Percentiles rank a stretch among this genome's conserved stretches.
Evolutionary conservation across 805 yeast species (phyloP).

Genomic region (Zygosaccharomyces siamensis): DNA sequence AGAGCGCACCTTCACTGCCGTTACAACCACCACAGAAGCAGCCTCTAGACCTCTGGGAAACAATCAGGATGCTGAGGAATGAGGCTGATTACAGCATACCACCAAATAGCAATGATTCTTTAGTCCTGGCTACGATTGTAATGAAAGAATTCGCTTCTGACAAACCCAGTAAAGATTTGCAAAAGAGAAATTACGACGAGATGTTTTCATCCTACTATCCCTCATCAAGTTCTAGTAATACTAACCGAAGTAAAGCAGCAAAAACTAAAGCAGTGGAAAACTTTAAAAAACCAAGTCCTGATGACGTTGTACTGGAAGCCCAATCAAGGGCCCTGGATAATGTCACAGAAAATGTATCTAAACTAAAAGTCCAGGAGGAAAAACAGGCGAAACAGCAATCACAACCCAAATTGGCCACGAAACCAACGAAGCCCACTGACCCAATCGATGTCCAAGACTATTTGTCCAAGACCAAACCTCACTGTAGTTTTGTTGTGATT

Average conservation of each 20-base stretch:
- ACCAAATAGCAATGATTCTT: not conserved
- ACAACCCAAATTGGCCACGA: conserved; percentile 25
- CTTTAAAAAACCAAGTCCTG: conserved; percentile 75
- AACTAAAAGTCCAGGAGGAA: conserved; percentile 29
- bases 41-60: conserved; percentile 5
- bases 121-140: conserved; percentile 6
- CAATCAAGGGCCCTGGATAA: conserved; percentile 46
- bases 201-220: conserved; percentile 34
- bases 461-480: conserved; percentile 87
- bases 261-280: conserved; percentile 42
- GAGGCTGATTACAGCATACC: not conserved
- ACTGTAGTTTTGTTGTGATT: conserved; percentile 92
- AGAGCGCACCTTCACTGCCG: not conserved
- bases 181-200: conserved; percentile 26
- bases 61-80: not conserved
- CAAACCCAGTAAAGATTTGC: conserved; percentile 2
- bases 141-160: conserved; percentile 5
- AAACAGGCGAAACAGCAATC: conserved; percentile 36
- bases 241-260: conserved; percentile 39
- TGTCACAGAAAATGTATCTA: conserved; percentile 20
- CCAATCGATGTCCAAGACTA: conserved; percentile 67
- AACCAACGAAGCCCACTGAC: conserved; percentile 32
- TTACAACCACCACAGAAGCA: not conserved
- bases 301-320: conserved; percentile 60
- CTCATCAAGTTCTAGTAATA: conserved; percentile 27